phyloP scores from a whole-genome alignment of 352 stramenopile genomes.

The Phytophthora brassicae region DNA sequence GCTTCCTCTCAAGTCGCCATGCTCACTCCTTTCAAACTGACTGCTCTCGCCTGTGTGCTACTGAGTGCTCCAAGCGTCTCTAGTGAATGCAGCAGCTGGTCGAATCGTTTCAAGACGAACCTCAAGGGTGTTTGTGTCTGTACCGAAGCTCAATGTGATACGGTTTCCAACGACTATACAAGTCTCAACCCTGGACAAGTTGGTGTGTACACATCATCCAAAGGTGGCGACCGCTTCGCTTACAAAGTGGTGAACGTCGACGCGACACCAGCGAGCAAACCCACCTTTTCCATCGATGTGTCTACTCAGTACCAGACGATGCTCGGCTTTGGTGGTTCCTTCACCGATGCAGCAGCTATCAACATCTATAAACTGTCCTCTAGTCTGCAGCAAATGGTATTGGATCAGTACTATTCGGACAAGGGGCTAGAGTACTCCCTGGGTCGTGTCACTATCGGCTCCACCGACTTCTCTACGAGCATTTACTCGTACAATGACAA shows the following conservation, averaged over 20 bases:
- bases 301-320: conserved; percentile 69
- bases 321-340: conserved; percentile 86
- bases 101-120: conserved; percentile 32
- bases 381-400: conserved; percentile 57
- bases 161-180: conserved; percentile 42
- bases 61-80: not conserved
- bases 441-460: conserved; percentile 79
- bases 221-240: conserved; percentile 39
- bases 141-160: conserved; percentile 45
- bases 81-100: conserved; percentile 38
- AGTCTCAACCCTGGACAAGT: conserved; percentile 37
- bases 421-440: conserved; percentile 80
- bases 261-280: conserved; percentile 8
- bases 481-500: conserved; percentile 86
- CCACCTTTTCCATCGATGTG: conserved; percentile 44
- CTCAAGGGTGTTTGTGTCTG: conserved; percentile 50
- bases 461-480: conserved; percentile 83
- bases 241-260: conserved; percentile 32
- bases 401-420: conserved; percentile 75
- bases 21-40: conserved; percentile 4
- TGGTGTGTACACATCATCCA: conserved; percentile 43
- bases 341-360: conserved; percentile 84
- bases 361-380: conserved; percentile 71
- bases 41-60: not conserved
- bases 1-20: conserved; percentile 1